phyloP scores from a whole-genome alignment of 257 asterid species.

The Nicotiana tomentosiformis region DNA sequence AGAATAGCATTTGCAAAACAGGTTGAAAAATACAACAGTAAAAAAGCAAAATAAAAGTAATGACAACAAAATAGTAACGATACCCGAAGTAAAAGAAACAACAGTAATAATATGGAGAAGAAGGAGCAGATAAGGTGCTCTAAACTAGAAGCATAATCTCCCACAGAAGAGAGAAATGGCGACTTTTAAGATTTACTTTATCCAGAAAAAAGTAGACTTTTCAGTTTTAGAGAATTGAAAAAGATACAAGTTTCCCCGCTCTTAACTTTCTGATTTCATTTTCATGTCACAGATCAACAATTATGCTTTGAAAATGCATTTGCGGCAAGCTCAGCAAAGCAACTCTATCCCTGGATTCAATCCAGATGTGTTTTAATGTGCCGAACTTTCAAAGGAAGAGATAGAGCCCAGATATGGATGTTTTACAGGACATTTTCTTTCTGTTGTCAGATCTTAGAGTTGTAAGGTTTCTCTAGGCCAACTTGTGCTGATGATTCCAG shows the following conservation, averaged over 20 bases:
- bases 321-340: constrained; percentile 57
- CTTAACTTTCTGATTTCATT: background rate
- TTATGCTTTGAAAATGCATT: constrained; percentile 60
- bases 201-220: background rate
- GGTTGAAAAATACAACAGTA: no score
- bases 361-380: constrained; percentile 51
- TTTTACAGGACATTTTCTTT: background rate
- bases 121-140: no score
- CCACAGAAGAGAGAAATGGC: no score
- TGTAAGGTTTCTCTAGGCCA: background rate
- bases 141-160: no score
- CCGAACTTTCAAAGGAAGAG: background rate
- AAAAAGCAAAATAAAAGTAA: no score
- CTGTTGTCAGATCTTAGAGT: background rate
- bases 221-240: background rate
- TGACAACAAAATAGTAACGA: no score
- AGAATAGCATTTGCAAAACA: no score
- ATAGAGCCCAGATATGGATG: background rate
- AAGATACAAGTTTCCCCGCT: background rate
- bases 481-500: background rate
- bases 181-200: background rate
- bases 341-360: constrained; percentile 54
- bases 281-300: constrained; percentile 52
- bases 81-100: no score
- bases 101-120: no score